Evolutionary conservation across 1,284 basidiomycete species (phyloP).

Genomic region (Violaceomyces palustris): DNA sequence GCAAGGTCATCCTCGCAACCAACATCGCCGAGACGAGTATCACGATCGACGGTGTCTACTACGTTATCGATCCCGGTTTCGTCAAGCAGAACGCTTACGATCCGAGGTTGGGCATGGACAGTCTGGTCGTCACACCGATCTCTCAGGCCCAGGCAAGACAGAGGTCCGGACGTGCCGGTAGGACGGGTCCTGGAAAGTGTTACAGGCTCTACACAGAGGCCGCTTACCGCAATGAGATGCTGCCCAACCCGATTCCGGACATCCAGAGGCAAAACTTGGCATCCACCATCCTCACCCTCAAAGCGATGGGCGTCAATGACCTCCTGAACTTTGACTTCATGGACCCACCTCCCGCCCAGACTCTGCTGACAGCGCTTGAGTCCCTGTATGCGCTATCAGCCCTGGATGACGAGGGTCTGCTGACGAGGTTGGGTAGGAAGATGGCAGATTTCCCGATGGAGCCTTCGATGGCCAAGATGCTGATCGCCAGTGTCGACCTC

Average conservation of each 20-base stretch:
- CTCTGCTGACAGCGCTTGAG: conserved; percentile 90
- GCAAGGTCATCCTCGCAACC: conserved; percentile 96
- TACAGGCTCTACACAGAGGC: conserved; percentile 97
- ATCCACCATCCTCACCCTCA: conserved; percentile 86
- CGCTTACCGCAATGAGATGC: conserved; percentile 96
- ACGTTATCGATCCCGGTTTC: conserved; percentile 95
- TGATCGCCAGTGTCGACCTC: conserved; percentile 90
- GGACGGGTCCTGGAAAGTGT: conserved; percentile 96
- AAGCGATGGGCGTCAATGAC: conserved; percentile 99
- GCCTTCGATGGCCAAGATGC: conserved; percentile 91
- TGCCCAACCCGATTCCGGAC: conserved; percentile 94
- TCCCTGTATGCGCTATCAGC: conserved; percentile 90
- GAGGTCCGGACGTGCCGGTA: conserved; percentile 87
- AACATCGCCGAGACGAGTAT: conserved; percentile 98
- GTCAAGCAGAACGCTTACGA: conserved; percentile 99
- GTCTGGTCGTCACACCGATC: conserved; percentile 94
- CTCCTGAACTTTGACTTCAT: conserved; percentile 97
- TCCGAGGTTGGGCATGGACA: conserved; percentile 95
- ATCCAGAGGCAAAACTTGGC: conserved; percentile 93
- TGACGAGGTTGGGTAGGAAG: conserved; percentile 89
- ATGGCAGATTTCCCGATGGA: conserved; percentile 99
- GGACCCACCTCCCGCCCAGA: conserved; percentile 95
- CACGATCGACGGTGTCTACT: conserved; percentile 98
- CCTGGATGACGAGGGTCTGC: conserved; percentile 88
- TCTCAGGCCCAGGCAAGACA: conserved; percentile 97